Percentiles rank a stretch among this genome's conserved stretches.
These are phyloP conservation scores for Recurvomyces mirabilis DNA, from an alignment of 495 filamentous ascomycete species.

Conservation along the genomic window DNA sequence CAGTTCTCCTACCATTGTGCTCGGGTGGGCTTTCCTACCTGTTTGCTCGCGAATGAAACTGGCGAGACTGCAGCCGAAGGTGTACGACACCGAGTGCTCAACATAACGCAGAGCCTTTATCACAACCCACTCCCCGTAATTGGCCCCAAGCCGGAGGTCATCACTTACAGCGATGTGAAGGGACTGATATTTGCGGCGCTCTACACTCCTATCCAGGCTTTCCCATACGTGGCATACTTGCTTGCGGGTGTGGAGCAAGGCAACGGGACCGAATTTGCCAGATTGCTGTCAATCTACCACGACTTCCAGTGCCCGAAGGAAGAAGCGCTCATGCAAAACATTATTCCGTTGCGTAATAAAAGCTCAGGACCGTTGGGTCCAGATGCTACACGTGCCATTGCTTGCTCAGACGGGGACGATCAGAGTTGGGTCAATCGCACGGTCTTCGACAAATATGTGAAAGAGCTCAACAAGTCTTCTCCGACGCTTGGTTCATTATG, in stretches of 20 bases:
- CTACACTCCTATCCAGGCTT: constrained; percentile 51
- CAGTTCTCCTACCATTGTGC: constrained; percentile 46
- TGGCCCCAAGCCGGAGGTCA: constrained; percentile 22
- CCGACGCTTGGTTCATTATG: constrained; percentile 46
- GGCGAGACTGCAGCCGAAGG: constrained; percentile 27
- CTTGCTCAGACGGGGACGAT: constrained; percentile 50
- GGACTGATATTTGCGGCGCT: constrained; percentile 35
- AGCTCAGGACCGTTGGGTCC: background rate
- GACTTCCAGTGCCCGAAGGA: constrained; percentile 15
- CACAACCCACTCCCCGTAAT: constrained; percentile 41
- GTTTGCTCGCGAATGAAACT: constrained; percentile 35
- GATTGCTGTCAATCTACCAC: constrained; percentile 25
- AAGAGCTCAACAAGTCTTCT: constrained; percentile 38
- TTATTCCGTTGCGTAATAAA: constrained; percentile 1
- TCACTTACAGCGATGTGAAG: constrained; percentile 27
- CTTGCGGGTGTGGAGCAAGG: constrained; percentile 44
- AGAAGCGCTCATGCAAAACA: background rate
- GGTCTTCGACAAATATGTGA: constrained; percentile 39
- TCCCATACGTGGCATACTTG: constrained; percentile 43
- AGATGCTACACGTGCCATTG: constrained; percentile 44
- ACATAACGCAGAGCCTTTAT: constrained; percentile 35
- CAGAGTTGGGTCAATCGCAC: constrained; percentile 32
- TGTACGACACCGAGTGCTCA: constrained; percentile 33
- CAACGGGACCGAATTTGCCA: constrained; percentile 42
- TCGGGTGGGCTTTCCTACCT: constrained; percentile 37